Percentiles rank a stretch among this genome's conserved stretches.
Conservation (phyloP, 2,329 filamentous ascomycete species). For the Ophiostoma ulmi region DNA sequence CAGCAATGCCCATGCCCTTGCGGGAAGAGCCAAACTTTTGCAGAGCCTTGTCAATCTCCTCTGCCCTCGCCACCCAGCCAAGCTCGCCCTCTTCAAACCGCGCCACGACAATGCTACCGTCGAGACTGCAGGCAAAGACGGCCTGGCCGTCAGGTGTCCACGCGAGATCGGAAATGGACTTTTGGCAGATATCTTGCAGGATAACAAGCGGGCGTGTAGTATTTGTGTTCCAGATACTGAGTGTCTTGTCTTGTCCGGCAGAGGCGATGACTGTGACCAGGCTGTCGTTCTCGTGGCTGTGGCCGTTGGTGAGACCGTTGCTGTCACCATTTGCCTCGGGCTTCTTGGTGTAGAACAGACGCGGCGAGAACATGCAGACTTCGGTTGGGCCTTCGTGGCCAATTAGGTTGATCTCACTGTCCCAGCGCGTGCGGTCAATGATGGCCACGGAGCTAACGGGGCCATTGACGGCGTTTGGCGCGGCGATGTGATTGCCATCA, state of each 20-base stretch:
- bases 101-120: slow-evolving; percentile 78
- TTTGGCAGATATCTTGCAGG: slow-evolving; percentile 78
- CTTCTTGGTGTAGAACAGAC: slow-evolving; percentile 73
- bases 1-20: slow-evolving; percentile 83
- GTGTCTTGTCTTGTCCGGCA: slow-evolving; percentile 90
- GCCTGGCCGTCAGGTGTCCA: slow-evolving; percentile 91
- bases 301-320: slow-evolving; percentile 43
- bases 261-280: slow-evolving; percentile 92
- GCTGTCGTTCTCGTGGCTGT: slow-evolving; percentile 29
- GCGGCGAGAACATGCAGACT: slow-evolving; percentile 93
- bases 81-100: slow-evolving; percentile 83
- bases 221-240: slow-evolving; percentile 97
- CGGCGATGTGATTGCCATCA: slow-evolving; percentile 93
- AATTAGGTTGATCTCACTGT: slow-evolving; percentile 94
- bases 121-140: slow-evolving; percentile 78
- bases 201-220: slow-evolving; percentile 88
- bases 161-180: slow-evolving; percentile 88
- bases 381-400: slow-evolving; percentile 96
- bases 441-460: slow-evolving; percentile 97
- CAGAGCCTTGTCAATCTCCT: slow-evolving; percentile 88
- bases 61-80: slow-evolving; percentile 76
- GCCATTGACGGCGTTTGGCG: slow-evolving; percentile 93
- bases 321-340: slow-evolving; percentile 51
- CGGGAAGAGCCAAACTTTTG: slow-evolving; percentile 88
- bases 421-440: slow-evolving; percentile 86